These are phyloP conservation scores for Lactarius pseudohatsudake DNA, from an alignment of 768 basidiomycete genomes.

Conservation along the genomic window DNA sequence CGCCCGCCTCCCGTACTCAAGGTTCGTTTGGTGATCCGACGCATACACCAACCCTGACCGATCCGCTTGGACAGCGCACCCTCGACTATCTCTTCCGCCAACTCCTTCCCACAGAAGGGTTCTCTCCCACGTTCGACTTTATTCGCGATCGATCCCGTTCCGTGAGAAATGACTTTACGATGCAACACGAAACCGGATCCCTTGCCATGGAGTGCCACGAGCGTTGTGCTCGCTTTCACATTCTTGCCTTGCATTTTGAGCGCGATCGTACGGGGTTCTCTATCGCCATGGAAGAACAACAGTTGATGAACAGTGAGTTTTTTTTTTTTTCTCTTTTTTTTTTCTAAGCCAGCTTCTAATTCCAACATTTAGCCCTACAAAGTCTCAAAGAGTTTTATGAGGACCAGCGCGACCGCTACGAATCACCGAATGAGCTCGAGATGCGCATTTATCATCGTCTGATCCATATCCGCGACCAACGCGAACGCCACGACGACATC, in stretches of 20 bases:
- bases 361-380: conserved; percentile 65
- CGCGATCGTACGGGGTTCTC: conserved; percentile 60
- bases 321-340: conserved; percentile 11
- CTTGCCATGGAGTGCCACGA: conserved; percentile 89
- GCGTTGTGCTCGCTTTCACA: conserved; percentile 91
- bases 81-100: conserved; percentile 91
- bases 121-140: conserved; percentile 73
- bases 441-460: conserved; percentile 95
- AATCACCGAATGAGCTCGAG: conserved; percentile 86
- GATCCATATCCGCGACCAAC: conserved; percentile 85
- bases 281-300: conserved; percentile 77
- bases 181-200: conserved; percentile 79
- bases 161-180: conserved; percentile 90
- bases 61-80: conserved; percentile 54
- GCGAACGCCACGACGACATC: conserved; percentile 71
- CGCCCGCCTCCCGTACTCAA: conserved; percentile 83
- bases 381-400: conserved; percentile 93
- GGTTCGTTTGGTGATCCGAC: conserved; percentile 39
- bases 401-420: conserved; percentile 64
- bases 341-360: conserved; percentile 7
- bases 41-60: conserved; percentile 4
- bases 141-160: conserved; percentile 90
- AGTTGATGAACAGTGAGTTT: conserved; percentile 83
- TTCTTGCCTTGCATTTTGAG: conserved; percentile 71
- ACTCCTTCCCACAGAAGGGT: conserved; percentile 67